Percentiles rank a stretch among this genome's conserved stretches.
Conservation (phyloP, 1,284 basidiomycete genomes). For the Ceratobasidium sp. region DNA sequence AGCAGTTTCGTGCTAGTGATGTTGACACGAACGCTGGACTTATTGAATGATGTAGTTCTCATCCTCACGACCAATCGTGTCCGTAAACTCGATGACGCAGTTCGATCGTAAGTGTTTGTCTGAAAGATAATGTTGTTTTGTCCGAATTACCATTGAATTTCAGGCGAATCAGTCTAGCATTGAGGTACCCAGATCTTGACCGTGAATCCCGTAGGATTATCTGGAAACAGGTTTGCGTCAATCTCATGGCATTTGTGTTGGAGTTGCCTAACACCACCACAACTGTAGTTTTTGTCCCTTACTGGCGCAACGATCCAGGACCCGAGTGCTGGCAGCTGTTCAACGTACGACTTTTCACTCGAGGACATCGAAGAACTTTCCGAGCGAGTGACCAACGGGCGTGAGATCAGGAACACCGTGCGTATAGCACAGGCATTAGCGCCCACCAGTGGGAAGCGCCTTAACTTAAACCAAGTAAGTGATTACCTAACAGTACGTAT, state of each 20-base stretch:
- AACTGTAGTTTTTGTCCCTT: neutral
- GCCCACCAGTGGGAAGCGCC: neutral
- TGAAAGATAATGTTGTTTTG: too few relatives aligned
- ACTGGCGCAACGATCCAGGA: neutral
- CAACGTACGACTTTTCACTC: too few relatives aligned
- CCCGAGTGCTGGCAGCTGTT: too few relatives aligned
- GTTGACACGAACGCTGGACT: too few relatives aligned
- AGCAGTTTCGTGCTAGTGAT: too few relatives aligned
- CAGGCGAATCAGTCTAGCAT: slow-evolving; percentile 14
- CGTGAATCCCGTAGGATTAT: neutral
- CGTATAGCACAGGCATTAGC: slow-evolving; percentile 9
- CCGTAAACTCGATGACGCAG: slow-evolving; percentile 3
- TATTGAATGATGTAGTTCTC: neutral
- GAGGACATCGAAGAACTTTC: neutral
- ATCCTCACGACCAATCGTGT: slow-evolving; percentile 22
- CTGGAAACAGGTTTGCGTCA: neutral
- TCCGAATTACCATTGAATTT: neutral
- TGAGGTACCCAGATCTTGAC: slow-evolving; percentile 16
- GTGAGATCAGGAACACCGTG: neutral
- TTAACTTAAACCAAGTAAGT: slow-evolving; percentile 2
- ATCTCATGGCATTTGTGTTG: too few relatives aligned
- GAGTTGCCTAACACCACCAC: too few relatives aligned
- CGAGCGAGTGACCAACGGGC: neutral
- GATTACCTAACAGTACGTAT: too few relatives aligned
- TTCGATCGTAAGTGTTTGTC: slow-evolving; percentile 5